These are phyloP conservation scores for Boletus reticuloceps DNA, from an alignment of 768 basidiomycete species.

Conservation along the genomic window DNA sequence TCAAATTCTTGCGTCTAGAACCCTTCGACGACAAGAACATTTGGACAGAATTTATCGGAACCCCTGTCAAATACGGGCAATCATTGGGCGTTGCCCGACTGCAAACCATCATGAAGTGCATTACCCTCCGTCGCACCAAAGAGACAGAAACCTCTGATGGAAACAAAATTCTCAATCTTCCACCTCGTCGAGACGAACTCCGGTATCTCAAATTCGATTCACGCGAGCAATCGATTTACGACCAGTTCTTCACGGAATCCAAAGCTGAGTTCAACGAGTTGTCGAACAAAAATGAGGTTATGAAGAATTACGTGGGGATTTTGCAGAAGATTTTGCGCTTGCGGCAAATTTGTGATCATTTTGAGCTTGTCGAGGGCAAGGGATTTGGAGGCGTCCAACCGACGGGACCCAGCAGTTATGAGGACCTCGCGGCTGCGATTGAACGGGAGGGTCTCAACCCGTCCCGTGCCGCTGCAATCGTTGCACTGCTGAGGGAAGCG, in stretches of 20 bases:
- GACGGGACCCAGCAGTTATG: constrained; percentile 58
- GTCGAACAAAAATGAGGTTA: constrained; percentile 84
- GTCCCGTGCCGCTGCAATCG: constrained; percentile 75
- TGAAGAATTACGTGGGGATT: constrained; percentile 98
- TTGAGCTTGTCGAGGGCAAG: constrained; percentile 80
- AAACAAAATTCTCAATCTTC: constrained; percentile 80
- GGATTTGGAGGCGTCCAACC: constrained; percentile 43
- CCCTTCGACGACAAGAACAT: constrained; percentile 91
- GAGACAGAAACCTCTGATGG: constrained; percentile 82
- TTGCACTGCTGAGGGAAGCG: constrained; percentile 81
- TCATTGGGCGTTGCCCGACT: constrained; percentile 88
- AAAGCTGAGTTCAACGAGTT: constrained; percentile 91
- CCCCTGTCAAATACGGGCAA: constrained; percentile 90
- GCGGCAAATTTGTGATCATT: constrained; percentile 98
- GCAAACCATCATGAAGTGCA: constrained; percentile 95
- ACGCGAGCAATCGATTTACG: constrained; percentile 83
- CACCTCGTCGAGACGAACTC: constrained; percentile 86
- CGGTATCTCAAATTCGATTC: constrained; percentile 81
- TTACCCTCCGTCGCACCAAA: constrained; percentile 95
- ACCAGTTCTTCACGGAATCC: constrained; percentile 84
- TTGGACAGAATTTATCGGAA: constrained; percentile 93
- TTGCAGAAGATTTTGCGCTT: constrained; percentile 94
- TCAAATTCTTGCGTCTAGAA: constrained; percentile 90
- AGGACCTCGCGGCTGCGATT: constrained; percentile 77
- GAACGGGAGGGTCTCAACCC: constrained; percentile 74